A percentile compares a stretch with the other conserved stretches of the same genome.
Conservation (phyloP, 768 basidiomycete species). For the Leccinum boreale region DNA sequence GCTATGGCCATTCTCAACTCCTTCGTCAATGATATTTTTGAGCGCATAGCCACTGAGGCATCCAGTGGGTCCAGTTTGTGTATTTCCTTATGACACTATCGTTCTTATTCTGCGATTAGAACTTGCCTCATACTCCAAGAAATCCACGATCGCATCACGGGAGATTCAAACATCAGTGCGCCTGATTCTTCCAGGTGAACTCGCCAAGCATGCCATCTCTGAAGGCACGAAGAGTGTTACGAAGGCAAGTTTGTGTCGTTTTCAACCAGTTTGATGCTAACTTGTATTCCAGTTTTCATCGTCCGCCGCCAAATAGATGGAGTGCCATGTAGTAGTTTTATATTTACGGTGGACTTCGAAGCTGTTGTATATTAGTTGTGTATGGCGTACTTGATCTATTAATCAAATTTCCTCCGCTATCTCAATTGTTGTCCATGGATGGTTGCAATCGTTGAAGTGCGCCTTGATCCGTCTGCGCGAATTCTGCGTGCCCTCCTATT, state of each 20-base stretch:
- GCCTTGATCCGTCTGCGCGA: not conserved
- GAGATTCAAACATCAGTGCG: conserved; percentile 98
- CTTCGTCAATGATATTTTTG: conserved; percentile 93
- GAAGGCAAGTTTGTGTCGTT: conserved; percentile 36
- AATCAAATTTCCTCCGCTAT: conserved; percentile 18
- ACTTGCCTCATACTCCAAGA: conserved; percentile 97
- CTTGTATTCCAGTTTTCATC: conserved; percentile 37
- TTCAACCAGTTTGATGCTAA: not conserved
- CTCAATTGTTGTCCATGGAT: not conserved
- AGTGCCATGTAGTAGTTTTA: conserved; percentile 4
- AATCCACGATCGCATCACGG: conserved; percentile 97
- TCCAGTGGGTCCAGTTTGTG: conserved; percentile 55
- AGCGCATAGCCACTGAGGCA: conserved; percentile 86
- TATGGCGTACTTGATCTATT: conserved; percentile 27
- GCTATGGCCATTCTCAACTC: conserved; percentile 91
- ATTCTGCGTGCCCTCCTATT: not conserved
- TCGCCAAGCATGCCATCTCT: conserved; percentile 98
- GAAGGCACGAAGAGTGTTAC: conserved; percentile 84
- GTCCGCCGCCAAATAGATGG: conserved; percentile 40
- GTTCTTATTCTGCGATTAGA: conserved; percentile 41
- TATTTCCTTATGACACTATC: not conserved
- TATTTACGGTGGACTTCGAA: conserved; percentile 14
- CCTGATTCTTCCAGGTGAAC: conserved; percentile 93
- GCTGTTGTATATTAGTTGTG: conserved; percentile 35
- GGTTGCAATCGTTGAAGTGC: not conserved